Conservation (phyloP, 169 alveolate genomes). For the Plasmodium cynomolgi region DNA sequence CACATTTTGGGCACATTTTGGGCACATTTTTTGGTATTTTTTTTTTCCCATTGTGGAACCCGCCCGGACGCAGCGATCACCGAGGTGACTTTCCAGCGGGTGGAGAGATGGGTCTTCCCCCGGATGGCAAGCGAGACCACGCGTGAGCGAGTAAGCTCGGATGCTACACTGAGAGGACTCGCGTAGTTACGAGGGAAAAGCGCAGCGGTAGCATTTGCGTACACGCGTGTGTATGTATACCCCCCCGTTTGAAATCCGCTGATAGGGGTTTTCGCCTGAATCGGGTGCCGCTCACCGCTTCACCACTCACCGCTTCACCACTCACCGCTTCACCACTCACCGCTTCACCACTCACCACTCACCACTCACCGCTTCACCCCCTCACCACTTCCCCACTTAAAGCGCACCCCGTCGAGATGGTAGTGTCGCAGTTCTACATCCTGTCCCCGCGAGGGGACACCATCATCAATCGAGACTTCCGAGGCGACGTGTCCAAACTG, state of each 20-base stretch:
- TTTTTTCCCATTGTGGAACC: neutral
- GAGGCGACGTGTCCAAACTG: slow-evolving; percentile 90
- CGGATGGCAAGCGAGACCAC: neutral
- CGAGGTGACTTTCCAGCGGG: neutral
- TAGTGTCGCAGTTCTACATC: slow-evolving; percentile 92
- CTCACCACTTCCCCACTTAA: no score
- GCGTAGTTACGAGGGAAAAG: no score
- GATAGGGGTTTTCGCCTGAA: neutral
- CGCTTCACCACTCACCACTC: neutral
- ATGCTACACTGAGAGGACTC: neutral
- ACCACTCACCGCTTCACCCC: neutral
- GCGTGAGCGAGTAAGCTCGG: neutral
- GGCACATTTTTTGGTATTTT: no score
- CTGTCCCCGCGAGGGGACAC: slow-evolving; percentile 96
- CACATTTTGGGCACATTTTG: neutral
- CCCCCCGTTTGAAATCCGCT: neutral
- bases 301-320: neutral
- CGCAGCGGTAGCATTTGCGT: neutral
- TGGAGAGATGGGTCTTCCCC: neutral
- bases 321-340: neutral
- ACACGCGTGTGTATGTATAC: neutral
- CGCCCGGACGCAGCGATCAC: neutral
- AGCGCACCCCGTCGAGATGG: slow-evolving; percentile 40
- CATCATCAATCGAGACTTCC: slow-evolving; percentile 92
- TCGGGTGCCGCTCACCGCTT: neutral